Percentiles rank a stretch among this genome's conserved stretches.
These are phyloP conservation scores for Pulveroboletus sp. DNA, from an alignment of 768 basidiomycete species.

Conservation along the genomic window DNA sequence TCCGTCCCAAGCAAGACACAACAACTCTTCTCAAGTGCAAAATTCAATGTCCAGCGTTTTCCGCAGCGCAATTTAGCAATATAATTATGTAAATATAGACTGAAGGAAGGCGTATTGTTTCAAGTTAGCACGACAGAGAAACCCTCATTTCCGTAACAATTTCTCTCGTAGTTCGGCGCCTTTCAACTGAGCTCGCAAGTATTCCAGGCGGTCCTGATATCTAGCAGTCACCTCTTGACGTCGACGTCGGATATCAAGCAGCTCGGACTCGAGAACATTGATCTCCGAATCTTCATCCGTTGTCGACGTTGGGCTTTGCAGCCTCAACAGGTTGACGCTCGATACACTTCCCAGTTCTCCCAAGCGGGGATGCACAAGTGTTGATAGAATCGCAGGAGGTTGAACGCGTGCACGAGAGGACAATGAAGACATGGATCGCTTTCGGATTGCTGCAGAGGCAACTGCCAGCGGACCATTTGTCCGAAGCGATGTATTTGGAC, in stretches of 20 bases:
- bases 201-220: conserved; percentile 76
- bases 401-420: conserved; percentile 42
- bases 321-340: conserved; percentile 52
- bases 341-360: conserved; percentile 39
- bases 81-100: conserved; percentile 12
- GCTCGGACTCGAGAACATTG: conserved; percentile 48
- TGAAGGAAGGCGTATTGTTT: conserved; percentile 5
- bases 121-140: background rate
- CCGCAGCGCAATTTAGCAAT: background rate
- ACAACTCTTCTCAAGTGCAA: too few relatives aligned
- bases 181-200: conserved; percentile 77
- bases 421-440: conserved; percentile 62
- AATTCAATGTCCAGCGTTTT: too few relatives aligned
- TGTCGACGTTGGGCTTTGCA: conserved; percentile 17
- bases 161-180: conserved; percentile 84
- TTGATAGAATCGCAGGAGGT: conserved; percentile 35
- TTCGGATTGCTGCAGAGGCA: conserved; percentile 41
- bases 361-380: conserved; percentile 28
- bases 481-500: conserved; percentile 37
- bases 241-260: conserved; percentile 67
- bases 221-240: conserved; percentile 68
- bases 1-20: too few relatives aligned
- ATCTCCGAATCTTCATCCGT: conserved; percentile 37
- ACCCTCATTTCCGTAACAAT: conserved; percentile 55
- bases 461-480: conserved; percentile 30